These are phyloP conservation scores for Aspergillus avenaceus DNA, from an alignment of 495 filamentous ascomycete genomes.

Conservation along the genomic window DNA sequence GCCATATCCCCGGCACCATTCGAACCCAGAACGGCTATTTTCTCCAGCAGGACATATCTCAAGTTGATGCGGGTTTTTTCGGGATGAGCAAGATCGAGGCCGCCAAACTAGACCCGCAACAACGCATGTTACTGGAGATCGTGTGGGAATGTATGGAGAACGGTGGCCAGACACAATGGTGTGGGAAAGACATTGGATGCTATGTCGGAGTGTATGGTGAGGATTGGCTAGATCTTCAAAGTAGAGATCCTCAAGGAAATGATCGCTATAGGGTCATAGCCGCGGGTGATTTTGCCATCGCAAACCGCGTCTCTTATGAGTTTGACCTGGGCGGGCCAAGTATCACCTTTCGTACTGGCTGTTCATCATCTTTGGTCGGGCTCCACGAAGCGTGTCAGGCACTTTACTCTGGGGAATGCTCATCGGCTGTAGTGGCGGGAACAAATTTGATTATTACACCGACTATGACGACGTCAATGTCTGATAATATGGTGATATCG, in stretches of 20 bases:
- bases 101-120: conserved; percentile 20
- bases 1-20: neutral
- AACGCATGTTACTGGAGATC: conserved; percentile 23
- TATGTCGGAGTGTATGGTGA: conserved; percentile 33
- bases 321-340: conserved; percentile 25
- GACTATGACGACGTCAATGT: conserved; percentile 20
- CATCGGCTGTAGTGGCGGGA: conserved; percentile 34
- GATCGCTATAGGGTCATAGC: conserved; percentile 10
- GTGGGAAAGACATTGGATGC: conserved; percentile 27
- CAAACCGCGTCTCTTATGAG: conserved; percentile 31
- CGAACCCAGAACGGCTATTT: conserved; percentile 46
- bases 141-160: conserved; percentile 22
- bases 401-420: conserved; percentile 30
- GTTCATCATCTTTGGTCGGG: conserved; percentile 23
- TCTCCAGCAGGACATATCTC: conserved; percentile 30
- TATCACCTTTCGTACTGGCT: conserved; percentile 28
- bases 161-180: conserved; percentile 2
- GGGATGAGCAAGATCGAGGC: neutral
- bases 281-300: conserved; percentile 25
- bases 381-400: conserved; percentile 28
- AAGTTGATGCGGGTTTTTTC: conserved; percentile 26
- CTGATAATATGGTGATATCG: conserved; percentile 18
- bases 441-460: conserved; percentile 35
- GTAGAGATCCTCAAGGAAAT: neutral
- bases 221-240: neutral